Evolutionary conservation across 495 filamentous ascomycete species (phyloP).

Genomic region (Jackrogersella minutella): DNA sequence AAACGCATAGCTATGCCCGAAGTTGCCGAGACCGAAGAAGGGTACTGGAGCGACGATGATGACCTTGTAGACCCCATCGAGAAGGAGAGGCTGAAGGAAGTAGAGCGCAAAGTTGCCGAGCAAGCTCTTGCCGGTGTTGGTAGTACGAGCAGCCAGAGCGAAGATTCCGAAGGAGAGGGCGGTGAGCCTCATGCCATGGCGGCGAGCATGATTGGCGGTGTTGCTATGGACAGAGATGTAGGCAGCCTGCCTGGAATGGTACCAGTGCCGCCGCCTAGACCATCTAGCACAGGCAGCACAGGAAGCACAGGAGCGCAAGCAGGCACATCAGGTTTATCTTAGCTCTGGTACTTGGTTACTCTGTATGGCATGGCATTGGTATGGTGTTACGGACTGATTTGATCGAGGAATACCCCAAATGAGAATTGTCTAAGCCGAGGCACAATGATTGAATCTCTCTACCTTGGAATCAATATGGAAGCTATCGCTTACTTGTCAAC

Average conservation of each 20-base stretch:
- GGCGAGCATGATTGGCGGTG: constrained; percentile 48
- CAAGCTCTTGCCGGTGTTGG: constrained; percentile 45
- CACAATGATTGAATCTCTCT: not conserved
- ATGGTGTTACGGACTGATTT: constrained; percentile 31
- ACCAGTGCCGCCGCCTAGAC: constrained; percentile 51
- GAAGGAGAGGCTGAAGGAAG: constrained; percentile 55
- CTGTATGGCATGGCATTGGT: constrained; percentile 2
- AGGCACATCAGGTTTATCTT: constrained; percentile 5
- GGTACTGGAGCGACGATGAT: constrained; percentile 64
- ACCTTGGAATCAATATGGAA: not conserved
- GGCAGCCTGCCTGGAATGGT: constrained; percentile 24
- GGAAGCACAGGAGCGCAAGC: constrained; percentile 37
- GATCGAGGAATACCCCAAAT: constrained; percentile 17
- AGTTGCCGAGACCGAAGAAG: constrained; percentile 56
- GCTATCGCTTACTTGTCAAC: too few relatives aligned
- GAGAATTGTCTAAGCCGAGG: not conserved
- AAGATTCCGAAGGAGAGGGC: constrained; percentile 43
- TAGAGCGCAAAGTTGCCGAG: constrained; percentile 50
- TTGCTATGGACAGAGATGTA: constrained; percentile 54
- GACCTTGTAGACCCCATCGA: constrained; percentile 62
- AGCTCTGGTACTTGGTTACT: not conserved
- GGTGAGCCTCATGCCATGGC: constrained; percentile 36
- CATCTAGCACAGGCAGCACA: constrained; percentile 49
- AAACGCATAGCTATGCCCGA: constrained; percentile 64
- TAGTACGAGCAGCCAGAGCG: constrained; percentile 41